Percentiles rank a stretch among this genome's conserved stretches.
phyloP scores from a whole-genome alignment of 345 rosid species.

The Acer yangbiense region DNA sequence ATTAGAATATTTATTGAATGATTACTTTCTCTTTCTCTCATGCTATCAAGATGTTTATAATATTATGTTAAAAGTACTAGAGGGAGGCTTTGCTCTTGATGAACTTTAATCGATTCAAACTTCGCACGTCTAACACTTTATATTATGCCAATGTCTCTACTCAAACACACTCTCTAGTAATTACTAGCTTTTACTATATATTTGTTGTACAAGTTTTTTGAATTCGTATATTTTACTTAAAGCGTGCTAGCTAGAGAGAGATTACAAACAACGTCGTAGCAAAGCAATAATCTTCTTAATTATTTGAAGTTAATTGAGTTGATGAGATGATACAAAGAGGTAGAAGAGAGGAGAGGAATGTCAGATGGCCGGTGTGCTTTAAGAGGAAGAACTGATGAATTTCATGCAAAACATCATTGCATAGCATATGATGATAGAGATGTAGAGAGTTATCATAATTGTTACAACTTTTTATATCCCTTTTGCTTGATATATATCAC shows the following conservation, averaged over 20 bases:
- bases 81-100: conserved; percentile 15
- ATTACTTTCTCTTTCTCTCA: conserved; percentile 26
- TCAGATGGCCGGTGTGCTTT: conserved; percentile 2
- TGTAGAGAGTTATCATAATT: conserved; percentile 26
- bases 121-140: conserved; percentile 37
- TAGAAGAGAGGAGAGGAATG: neutral
- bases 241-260: too few relatives aligned
- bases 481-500: conserved; percentile 27
- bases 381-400: conserved; percentile 29
- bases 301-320: too few relatives aligned
- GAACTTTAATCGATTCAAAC: conserved; percentile 38
- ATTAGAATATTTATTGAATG: conserved; percentile 11
- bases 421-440: conserved; percentile 30
- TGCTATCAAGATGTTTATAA: conserved; percentile 9
- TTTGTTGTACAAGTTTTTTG: too few relatives aligned
- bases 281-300: too few relatives aligned
- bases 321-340: too few relatives aligned
- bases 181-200: neutral
- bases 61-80: conserved; percentile 5
- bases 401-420: conserved; percentile 50
- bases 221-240: too few relatives aligned
- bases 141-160: conserved; percentile 17
- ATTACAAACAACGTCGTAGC: too few relatives aligned
- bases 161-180: neutral
- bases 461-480: neutral